phyloP scores from a whole-genome alignment of 352 stramenopile genomes.

The Pythium angustatum region DNA sequence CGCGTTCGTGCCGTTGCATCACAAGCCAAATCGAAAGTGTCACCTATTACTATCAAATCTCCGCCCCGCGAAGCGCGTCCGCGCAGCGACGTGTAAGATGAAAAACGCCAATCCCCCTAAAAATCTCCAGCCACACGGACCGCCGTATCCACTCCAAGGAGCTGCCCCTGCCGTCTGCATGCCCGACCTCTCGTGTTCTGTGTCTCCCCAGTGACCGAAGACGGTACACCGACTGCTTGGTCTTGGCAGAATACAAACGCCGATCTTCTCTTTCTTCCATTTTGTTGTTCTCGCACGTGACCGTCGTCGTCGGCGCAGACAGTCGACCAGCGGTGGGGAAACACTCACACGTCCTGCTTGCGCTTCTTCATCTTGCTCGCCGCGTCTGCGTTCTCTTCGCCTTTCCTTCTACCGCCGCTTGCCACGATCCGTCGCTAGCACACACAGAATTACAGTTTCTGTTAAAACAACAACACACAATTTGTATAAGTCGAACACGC shows the following conservation, averaged over 20 bases:
- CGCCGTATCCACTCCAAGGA: no score
- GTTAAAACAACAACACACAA: conserved; percentile 85
- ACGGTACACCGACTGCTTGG: no score
- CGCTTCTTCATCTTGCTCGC: conserved; percentile 72
- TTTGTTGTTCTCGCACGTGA: neutral
- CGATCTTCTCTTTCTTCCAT: neutral
- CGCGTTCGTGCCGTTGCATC: no score
- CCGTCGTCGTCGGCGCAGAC: conserved; percentile 3
- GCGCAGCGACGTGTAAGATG: conserved; percentile 3
- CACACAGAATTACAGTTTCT: conserved; percentile 92
- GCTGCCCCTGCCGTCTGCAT: no score
- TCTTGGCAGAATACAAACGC: no score
- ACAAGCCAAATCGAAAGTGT: conserved; percentile 27
- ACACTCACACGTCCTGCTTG: conserved; percentile 54
- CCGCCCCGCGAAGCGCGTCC: conserved; percentile 1
- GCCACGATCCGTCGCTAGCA: conserved; percentile 82
- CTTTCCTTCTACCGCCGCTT: conserved; percentile 71
- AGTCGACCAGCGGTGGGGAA: neutral
- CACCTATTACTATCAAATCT: conserved; percentile 36
- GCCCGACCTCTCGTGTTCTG: no score
- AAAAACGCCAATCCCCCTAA: conserved; percentile 1
- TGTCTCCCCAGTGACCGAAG: no score
- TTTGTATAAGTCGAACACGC: conserved; percentile 83
- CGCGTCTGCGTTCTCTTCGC: conserved; percentile 52
- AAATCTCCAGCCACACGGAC: neutral